Evolutionary conservation across 495 filamentous ascomycete genomes (phyloP), one percentile per base, ranked within the genome.

Genomic region (Tuber aestivum): DNA sequence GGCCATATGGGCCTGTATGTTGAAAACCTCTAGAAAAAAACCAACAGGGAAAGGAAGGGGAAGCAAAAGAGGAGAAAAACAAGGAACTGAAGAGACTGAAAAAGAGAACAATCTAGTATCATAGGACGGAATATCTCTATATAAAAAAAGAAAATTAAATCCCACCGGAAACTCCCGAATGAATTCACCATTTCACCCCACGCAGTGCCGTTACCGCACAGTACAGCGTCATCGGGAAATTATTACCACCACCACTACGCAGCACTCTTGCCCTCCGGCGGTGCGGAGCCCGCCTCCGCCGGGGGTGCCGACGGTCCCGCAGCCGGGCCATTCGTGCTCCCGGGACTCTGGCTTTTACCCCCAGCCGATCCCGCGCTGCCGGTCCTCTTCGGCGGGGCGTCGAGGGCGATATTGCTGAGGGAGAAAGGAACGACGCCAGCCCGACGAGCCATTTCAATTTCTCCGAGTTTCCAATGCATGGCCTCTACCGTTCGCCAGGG

Each of bases 381-480:
- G 5, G 41, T 35, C 44, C 72, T 82, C 74, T 81, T 82, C 14
- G 80, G 80, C 35, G 88, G 84, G 37, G 89, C 87, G 81, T 90
- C 89, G 73, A 89, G 85, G 38, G 88, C 86, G 70, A 88, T 85
- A 71, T 86, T 89, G 45, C 90, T 91, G 61, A 92, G 86, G 41
- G 91, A 89, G 82, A 95, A 96, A 4, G 92, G 93, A 56, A 92
- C 89, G 44, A 92, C 91, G 27, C 93, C 93, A n/a, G 93, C 93
- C 74, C 93, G 91, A 74, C 91, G 88, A 44, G 93, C 93, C 92
- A 99, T 97, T 75, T 97, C 95, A 79, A 89, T 86, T 83, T 97
- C 94, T 72, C 95, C 95, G 32, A 99, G 85, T 81, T 96, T 92
- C 95, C 95, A 99, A 85, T 99, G 95, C 94, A 97, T 97, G 23